A percentile compares a stretch with the other conserved stretches of the same genome.
These are phyloP conservation scores for Lindgomyces ingoldianus DNA, from an alignment of 495 filamentous ascomycete genomes.

Conservation along the genomic window DNA sequence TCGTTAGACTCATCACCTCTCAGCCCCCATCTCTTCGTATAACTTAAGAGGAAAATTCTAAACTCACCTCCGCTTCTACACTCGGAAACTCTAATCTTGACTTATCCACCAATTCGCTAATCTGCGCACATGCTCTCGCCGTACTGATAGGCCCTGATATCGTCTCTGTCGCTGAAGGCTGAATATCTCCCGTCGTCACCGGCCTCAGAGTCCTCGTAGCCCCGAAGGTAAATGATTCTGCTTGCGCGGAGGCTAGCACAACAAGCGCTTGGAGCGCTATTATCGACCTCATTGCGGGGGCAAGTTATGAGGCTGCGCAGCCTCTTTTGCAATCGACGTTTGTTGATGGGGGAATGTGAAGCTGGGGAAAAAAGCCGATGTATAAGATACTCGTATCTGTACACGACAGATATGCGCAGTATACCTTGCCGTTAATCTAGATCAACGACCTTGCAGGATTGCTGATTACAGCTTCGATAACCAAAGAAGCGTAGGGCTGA, in stretches of 20 bases:
- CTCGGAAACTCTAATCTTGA: constrained; percentile 11
- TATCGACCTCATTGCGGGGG: constrained; percentile 23
- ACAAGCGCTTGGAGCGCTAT: constrained; percentile 25
- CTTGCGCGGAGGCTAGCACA: constrained; percentile 14
- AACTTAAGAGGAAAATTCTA: not conserved
- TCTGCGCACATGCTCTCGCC: constrained; percentile 26
- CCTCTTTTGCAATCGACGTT: not conserved
- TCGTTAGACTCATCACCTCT: not conserved
- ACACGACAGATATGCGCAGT: not conserved
- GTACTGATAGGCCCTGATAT: constrained; percentile 25
- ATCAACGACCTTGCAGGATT: constrained; percentile 1
- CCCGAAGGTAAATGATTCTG: constrained; percentile 7
- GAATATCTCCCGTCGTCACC: not conserved
- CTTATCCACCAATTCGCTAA: constrained; percentile 1
- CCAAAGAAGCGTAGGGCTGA: not conserved
- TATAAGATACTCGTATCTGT: not conserved
- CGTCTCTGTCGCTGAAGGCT: constrained; percentile 19
- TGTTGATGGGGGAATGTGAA: not conserved
- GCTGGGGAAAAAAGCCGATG: not conserved
- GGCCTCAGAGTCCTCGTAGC: not conserved
- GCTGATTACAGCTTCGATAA: not conserved
- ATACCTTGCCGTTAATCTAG: not conserved
- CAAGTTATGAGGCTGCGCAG: not conserved
- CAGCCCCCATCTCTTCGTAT: not conserved
- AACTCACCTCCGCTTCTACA: constrained; percentile 34